Conservation (phyloP, 2,329 filamentous ascomycete genomes). For the Gyromitra esculenta region DNA sequence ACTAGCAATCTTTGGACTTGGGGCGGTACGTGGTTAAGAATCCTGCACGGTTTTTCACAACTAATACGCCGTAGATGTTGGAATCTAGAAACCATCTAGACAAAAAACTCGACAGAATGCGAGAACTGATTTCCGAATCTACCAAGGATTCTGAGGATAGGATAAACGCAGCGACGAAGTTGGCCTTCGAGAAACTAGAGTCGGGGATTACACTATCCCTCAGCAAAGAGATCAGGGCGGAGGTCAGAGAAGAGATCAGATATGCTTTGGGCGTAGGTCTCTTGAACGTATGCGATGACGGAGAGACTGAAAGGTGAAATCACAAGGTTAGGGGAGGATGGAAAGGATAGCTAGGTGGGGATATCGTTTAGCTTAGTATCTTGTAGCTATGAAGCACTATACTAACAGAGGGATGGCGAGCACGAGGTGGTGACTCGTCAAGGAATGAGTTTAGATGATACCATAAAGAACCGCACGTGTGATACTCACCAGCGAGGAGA, state of each 20-base stretch:
- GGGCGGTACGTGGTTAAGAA: neutral
- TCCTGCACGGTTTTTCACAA: neutral
- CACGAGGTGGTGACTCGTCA: too few species aligned
- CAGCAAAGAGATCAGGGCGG: neutral
- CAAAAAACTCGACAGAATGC: neutral
- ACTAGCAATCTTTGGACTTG: neutral
- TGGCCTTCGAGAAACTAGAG: neutral
- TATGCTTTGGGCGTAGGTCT: neutral
- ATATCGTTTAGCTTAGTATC: neutral
- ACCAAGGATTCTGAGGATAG: neutral
- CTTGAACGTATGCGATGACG: neutral
- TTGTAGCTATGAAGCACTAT: neutral
- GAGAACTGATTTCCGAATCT: neutral
- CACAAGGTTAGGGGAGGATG: neutral
- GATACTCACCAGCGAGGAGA: too few species aligned
- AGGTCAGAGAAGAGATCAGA: neutral
- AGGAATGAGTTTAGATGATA: too few species aligned
- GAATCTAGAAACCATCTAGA: conserved; percentile 1
- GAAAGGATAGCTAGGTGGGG: neutral
- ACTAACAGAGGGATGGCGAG: too few species aligned
- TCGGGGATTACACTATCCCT: neutral
- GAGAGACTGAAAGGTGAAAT: neutral
- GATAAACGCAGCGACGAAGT: neutral
- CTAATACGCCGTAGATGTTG: neutral
- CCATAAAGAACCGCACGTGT: too few species aligned